phyloP scores from a whole-genome alignment of 2,329 filamentous ascomycete species.

The Colletotrichum sp. region DNA sequence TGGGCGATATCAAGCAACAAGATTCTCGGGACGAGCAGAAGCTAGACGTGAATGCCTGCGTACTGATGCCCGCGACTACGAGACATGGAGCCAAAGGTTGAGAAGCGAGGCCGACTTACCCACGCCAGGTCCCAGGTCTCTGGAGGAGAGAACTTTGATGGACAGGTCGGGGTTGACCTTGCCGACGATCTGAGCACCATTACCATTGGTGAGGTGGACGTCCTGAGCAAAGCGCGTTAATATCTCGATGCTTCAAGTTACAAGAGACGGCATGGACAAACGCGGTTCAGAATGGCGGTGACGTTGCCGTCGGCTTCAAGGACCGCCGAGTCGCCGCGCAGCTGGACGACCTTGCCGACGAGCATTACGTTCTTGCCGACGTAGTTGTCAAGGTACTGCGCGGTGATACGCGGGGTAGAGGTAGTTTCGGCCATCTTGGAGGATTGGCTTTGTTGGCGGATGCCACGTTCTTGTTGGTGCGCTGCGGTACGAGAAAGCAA shows the following conservation, averaged over 20 bases:
- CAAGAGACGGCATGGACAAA: conserved; percentile 43
- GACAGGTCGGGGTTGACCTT: conserved; percentile 78
- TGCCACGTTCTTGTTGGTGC: background rate
- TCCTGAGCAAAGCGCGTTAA: conserved; percentile 55
- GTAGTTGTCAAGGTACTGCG: conserved; percentile 79
- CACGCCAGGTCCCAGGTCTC: conserved; percentile 72
- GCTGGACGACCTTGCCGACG: conserved; percentile 81
- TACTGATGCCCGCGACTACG: background rate
- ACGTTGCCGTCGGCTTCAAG: conserved; percentile 83
- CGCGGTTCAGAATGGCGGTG: conserved; percentile 75
- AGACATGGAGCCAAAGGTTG: background rate
- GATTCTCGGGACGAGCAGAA: background rate
- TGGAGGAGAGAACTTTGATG: conserved; percentile 72
- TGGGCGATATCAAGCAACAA: background rate
- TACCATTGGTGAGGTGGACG: conserved; percentile 70
- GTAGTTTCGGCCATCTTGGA: conserved; percentile 69
- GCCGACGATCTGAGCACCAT: conserved; percentile 78
- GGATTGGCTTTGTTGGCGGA: background rate
- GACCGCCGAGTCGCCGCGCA: conserved; percentile 80
- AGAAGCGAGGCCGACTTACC: conserved; percentile 56
- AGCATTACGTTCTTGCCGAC: conserved; percentile 79
- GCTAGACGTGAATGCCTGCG: background rate
- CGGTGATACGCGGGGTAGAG: conserved; percentile 81
- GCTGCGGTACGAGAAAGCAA: background rate
- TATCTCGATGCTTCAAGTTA: background rate